Evolutionary conservation across 352 stramenopile species (phyloP).

Genomic region (Phytopythium ostracodes): DNA sequence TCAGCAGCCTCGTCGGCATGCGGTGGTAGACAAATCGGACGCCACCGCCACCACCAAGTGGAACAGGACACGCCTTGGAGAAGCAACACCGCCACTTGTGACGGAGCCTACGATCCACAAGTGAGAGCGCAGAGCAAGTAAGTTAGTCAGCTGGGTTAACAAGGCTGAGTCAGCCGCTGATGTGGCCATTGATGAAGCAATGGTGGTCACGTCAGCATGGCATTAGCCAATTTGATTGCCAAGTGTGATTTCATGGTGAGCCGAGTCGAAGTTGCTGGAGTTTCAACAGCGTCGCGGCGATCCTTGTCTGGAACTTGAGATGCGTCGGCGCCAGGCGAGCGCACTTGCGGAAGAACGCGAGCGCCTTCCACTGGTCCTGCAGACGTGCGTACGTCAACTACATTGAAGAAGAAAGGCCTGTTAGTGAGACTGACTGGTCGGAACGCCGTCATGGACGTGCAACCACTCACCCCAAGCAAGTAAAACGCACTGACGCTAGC

Average conservation of each 20-base stretch:
- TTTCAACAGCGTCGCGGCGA: slow-evolving; percentile 33
- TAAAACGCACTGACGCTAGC: slow-evolving; percentile 25
- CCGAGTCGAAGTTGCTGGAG: slow-evolving; percentile 23
- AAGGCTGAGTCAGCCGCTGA: neutral
- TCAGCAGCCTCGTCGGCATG: neutral
- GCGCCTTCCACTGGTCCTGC: slow-evolving; percentile 37
- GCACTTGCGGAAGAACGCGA: slow-evolving; percentile 46
- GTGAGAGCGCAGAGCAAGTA: neutral
- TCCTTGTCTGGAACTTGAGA: slow-evolving; percentile 44
- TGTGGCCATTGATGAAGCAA: too few relatives aligned
- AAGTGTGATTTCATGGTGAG: too few relatives aligned
- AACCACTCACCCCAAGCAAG: slow-evolving; percentile 36
- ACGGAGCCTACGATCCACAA: neutral
- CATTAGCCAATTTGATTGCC: too few relatives aligned
- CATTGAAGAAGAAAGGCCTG: neutral
- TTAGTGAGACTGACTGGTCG: neutral
- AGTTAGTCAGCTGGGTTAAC: neutral
- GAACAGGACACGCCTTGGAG: too few relatives aligned
- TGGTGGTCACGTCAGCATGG: too few relatives aligned
- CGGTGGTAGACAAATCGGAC: neutral
- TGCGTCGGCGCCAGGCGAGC: slow-evolving; percentile 29
- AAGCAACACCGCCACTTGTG: too few relatives aligned
- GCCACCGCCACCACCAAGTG: too few relatives aligned
- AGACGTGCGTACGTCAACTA: slow-evolving; percentile 35
- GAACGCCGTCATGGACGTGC: neutral